Percentiles rank a stretch among this genome's conserved stretches.
Conservation (phyloP, 352 stramenopile genomes). For the Phytopythium ostracodes region DNA sequence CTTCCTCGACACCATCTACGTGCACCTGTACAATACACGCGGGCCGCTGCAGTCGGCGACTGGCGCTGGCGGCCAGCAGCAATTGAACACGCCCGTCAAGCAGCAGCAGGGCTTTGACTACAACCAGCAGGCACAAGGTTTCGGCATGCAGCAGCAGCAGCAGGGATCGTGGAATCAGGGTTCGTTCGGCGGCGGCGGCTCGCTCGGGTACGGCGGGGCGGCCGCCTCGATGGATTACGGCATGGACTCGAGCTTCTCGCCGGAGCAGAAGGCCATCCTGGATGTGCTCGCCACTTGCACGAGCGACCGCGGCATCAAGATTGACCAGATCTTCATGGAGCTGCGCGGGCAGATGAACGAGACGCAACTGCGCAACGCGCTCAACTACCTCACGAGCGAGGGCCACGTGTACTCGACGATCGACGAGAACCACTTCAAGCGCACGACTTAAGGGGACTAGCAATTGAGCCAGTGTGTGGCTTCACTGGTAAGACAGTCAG, state of each 20-base stretch:
- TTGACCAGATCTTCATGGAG: conserved; percentile 73
- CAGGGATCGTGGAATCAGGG: conserved; percentile 29
- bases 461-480: too few relatives aligned
- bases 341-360: conserved; percentile 67
- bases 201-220: conserved; percentile 4
- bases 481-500: not conserved
- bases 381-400: conserved; percentile 84
- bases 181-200: conserved; percentile 9
- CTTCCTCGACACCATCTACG: conserved; percentile 92
- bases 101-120: conserved; percentile 13
- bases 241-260: conserved; percentile 74
- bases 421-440: conserved; percentile 89
- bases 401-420: conserved; percentile 91
- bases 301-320: conserved; percentile 70
- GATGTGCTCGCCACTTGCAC: conserved; percentile 68
- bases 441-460: conserved; percentile 61
- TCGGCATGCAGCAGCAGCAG: conserved; percentile 13
- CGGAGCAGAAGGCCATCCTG: conserved; percentile 76
- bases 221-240: conserved; percentile 45
- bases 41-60: conserved; percentile 30
- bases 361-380: conserved; percentile 51
- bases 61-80: not conserved
- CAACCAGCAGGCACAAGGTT: conserved; percentile 19
- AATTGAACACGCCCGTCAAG: conserved; percentile 40
- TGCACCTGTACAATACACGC: conserved; percentile 85